Conservation (phyloP, 2,329 filamentous ascomycete genomes). For the Huntiella decipiens region DNA sequence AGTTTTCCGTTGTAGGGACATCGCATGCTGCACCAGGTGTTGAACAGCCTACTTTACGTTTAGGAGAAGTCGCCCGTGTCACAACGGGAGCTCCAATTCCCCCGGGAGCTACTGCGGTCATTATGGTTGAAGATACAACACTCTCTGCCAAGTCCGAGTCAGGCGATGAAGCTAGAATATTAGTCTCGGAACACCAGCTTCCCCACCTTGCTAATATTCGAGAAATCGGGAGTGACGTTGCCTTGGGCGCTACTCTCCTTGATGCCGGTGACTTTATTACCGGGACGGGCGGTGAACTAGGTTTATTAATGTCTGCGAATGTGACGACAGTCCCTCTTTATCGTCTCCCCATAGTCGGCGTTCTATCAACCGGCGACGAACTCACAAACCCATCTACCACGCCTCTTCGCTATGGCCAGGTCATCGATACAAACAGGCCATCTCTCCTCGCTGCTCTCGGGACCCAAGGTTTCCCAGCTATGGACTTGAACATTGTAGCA, state of each 20-base stretch:
- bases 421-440: slow-evolving; percentile 82
- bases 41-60: slow-evolving; percentile 36
- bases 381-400: slow-evolving; percentile 55
- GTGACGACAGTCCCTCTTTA: slow-evolving; percentile 52
- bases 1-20: slow-evolving; percentile 70
- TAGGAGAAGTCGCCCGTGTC: slow-evolving; percentile 69
- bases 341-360: slow-evolving; percentile 58
- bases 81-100: slow-evolving; percentile 89
- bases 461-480: slow-evolving; percentile 55
- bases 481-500: slow-evolving; percentile 72
- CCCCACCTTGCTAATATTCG: slow-evolving; percentile 83
- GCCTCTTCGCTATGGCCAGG: slow-evolving; percentile 56
- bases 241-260: slow-evolving; percentile 49
- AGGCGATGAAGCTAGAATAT: slow-evolving; percentile 36
- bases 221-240: slow-evolving; percentile 76
- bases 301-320: slow-evolving; percentile 72
- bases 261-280: slow-evolving; percentile 66
- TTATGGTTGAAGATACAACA: slow-evolving; percentile 81
- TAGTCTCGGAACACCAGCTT: slow-evolving; percentile 48
- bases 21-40: slow-evolving; percentile 68
- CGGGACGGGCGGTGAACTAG: slow-evolving; percentile 75
- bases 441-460: slow-evolving; percentile 62
- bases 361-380: slow-evolving; percentile 89
- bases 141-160: slow-evolving; percentile 60
- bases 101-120: slow-evolving; percentile 70